These are phyloP conservation scores for Dothistroma pini DNA, from an alignment of 2,329 filamentous ascomycete species.

Conservation along the genomic window DNA sequence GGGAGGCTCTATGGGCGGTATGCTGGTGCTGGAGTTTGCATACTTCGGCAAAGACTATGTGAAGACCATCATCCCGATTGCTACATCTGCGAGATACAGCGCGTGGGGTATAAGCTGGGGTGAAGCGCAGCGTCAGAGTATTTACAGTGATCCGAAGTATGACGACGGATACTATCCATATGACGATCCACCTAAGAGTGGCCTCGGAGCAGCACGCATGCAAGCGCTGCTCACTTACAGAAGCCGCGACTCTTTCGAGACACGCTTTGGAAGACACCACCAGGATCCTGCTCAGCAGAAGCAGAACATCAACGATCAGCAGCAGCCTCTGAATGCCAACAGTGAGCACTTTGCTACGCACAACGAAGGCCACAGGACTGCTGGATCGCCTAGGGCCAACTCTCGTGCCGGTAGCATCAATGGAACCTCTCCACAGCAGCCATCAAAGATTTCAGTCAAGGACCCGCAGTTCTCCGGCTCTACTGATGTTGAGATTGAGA, in stretches of 20 bases:
- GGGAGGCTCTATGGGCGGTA: conserved; percentile 81
- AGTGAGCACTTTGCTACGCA: conserved; percentile 52
- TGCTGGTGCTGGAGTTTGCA: conserved; percentile 88
- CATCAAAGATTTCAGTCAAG: conserved; percentile 29
- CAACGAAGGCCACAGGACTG: conserved; percentile 50
- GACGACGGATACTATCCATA: conserved; percentile 94
- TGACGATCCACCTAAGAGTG: conserved; percentile 78
- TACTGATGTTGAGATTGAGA: conserved; percentile 33
- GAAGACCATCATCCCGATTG: conserved; percentile 74
- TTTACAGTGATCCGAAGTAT: conserved; percentile 98
- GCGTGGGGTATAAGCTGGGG: conserved; percentile 92
- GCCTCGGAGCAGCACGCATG: conserved; percentile 93
- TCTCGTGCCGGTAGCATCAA: conserved; percentile 5
- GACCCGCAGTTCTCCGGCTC: conserved; percentile 48
- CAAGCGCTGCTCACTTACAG: conserved; percentile 92
- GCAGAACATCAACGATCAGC: conserved; percentile 71
- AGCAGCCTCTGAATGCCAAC: conserved; percentile 44
- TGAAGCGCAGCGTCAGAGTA: conserved; percentile 83
- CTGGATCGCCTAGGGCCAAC: conserved; percentile 44
- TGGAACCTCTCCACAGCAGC: conserved; percentile 18
- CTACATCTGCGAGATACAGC: conserved; percentile 78
- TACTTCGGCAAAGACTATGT: conserved; percentile 88
- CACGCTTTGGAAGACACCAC: conserved; percentile 88
- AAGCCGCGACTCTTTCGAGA: conserved; percentile 94
- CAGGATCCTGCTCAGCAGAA: conserved; percentile 73